Evolutionary conservation across 2,329 filamentous ascomycete genomes (phyloP).

Genomic region (Botryotinia calthae): DNA sequence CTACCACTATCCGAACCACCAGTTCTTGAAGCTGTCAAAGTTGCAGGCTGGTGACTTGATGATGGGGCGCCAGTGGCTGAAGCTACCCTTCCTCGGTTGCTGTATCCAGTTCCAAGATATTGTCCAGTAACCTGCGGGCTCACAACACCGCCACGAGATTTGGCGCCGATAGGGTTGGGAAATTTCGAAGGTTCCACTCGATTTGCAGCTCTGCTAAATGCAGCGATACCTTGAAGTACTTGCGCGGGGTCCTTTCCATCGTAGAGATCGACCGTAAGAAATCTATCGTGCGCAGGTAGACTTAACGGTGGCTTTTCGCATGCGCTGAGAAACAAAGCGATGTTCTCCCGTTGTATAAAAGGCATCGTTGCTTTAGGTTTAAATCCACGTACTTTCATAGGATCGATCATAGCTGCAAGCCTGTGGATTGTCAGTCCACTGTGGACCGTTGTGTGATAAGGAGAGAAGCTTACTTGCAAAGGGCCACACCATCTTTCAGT

Average conservation of each 20-base stretch:
- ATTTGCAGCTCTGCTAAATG: slow-evolving; percentile 87
- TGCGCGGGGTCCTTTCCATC: slow-evolving; percentile 95
- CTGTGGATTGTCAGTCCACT: slow-evolving; percentile 40
- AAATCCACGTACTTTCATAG: slow-evolving; percentile 78
- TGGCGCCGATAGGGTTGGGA: slow-evolving; percentile 72
- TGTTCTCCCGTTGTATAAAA: slow-evolving; percentile 99
- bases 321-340: slow-evolving; percentile 88
- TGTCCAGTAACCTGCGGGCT: slow-evolving; percentile 66
- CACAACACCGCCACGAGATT: slow-evolving; percentile 54
- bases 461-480: slow-evolving; percentile 72
- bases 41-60: slow-evolving; percentile 45
- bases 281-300: slow-evolving; percentile 89
- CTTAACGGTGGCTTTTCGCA: slow-evolving; percentile 82
- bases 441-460: background rate
- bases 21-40: slow-evolving; percentile 38
- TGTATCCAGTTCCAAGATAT: slow-evolving; percentile 40
- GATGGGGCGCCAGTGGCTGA: slow-evolving; percentile 61
- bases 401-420: slow-evolving; percentile 76
- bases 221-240: slow-evolving; percentile 85
- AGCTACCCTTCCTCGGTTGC: slow-evolving; percentile 47
- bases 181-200: slow-evolving; percentile 71
- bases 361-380: slow-evolving; percentile 86
- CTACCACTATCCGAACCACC: slow-evolving; percentile 50
- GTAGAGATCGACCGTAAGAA: slow-evolving; percentile 94
- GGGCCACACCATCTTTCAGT: slow-evolving; percentile 84